phyloP scores from a whole-genome alignment of 2,329 filamentous ascomycete genomes.

The Aspergillus pseudoglaucus region DNA sequence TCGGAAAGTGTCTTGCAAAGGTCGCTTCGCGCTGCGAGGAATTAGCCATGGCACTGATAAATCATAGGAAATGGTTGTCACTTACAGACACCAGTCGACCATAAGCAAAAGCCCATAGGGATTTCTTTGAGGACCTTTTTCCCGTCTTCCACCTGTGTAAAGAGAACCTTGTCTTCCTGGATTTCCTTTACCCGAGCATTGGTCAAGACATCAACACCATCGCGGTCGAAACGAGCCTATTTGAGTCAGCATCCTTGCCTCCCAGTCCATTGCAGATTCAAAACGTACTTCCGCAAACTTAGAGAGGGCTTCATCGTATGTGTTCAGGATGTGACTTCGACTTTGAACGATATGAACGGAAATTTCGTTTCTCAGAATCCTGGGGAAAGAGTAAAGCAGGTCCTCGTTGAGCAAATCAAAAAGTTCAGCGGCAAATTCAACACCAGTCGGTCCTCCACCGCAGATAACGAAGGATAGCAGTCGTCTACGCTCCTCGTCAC shows the following conservation, averaged over 20 bases:
- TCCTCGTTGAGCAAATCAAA: slow-evolving; percentile 97
- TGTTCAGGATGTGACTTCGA: slow-evolving; percentile 90
- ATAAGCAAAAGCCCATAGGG: slow-evolving; percentile 91
- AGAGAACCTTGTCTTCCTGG: slow-evolving; percentile 72
- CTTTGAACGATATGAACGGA: slow-evolving; percentile 97
- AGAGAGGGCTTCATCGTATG: slow-evolving; percentile 91
- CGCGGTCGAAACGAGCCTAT: slow-evolving; percentile 72
- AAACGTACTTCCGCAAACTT: slow-evolving; percentile 68
- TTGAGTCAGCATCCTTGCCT: slow-evolving; percentile 4
- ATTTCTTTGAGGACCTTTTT: slow-evolving; percentile 80
- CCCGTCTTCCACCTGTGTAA: slow-evolving; percentile 75
- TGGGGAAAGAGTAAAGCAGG: slow-evolving; percentile 73
- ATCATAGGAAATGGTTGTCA: slow-evolving; percentile 1
- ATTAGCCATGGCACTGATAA: slow-evolving; percentile 2
- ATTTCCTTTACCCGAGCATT: slow-evolving; percentile 93
- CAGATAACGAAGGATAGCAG: slow-evolving; percentile 93
- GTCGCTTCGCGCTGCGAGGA: slow-evolving; percentile 59
- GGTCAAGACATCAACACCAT: slow-evolving; percentile 84
- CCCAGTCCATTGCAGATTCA: not conserved
- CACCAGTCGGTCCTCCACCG: slow-evolving; percentile 90
- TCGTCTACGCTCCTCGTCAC: slow-evolving; percentile 77
- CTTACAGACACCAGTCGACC: slow-evolving; percentile 82
- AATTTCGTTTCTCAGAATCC: slow-evolving; percentile 89
- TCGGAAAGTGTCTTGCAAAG: slow-evolving; percentile 69
- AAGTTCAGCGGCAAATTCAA: slow-evolving; percentile 94